Percentiles rank a stretch among this genome's conserved stretches.
These are phyloP conservation scores for Beauveria sp. DNA, from an alignment of 2,329 filamentous ascomycete species.

Conservation along the genomic window DNA sequence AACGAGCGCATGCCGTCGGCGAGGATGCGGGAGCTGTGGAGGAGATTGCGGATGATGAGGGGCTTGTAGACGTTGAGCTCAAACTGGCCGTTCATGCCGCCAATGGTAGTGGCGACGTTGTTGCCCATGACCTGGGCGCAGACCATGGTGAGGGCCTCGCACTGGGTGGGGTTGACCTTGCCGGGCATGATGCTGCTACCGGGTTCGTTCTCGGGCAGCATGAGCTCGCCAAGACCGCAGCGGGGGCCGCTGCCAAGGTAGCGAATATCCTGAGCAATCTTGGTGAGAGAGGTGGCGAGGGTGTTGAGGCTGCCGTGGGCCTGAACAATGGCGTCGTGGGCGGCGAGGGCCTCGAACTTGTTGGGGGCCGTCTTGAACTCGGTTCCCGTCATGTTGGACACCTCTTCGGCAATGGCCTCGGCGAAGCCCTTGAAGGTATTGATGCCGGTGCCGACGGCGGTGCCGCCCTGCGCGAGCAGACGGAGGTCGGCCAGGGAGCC, in stretches of 20 bases:
- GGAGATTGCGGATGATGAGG: constrained; percentile 85
- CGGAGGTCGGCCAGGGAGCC: constrained; percentile 74
- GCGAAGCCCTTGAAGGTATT: constrained; percentile 97
- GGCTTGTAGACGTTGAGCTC: constrained; percentile 99
- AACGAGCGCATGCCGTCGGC: constrained; percentile 92
- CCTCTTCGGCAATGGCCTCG: constrained; percentile 84
- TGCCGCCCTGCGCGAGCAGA: constrained; percentile 88
- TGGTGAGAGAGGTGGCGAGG: constrained; percentile 82
- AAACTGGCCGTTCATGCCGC: constrained; percentile 96
- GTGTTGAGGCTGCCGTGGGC: constrained; percentile 92
- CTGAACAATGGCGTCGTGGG: constrained; percentile 93
- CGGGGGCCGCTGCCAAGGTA: constrained; percentile 94
- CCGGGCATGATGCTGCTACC: constrained; percentile 98
- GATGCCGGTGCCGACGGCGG: constrained; percentile 92
- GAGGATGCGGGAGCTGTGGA: constrained; percentile 84
- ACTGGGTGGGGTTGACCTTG: constrained; percentile 99
- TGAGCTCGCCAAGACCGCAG: constrained; percentile 89
- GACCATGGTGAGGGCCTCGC: constrained; percentile 95
- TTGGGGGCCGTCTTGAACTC: constrained; percentile 95
- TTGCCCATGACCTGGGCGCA: constrained; percentile 98
- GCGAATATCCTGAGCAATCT: constrained; percentile 96
- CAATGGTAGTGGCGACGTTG: constrained; percentile 85
- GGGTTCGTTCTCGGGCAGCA: constrained; percentile 94
- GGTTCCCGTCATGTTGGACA: constrained; percentile 85
- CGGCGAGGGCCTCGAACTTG: constrained; percentile 96